Base-by-base conservation (phyloP, 2,329 filamentous ascomycete species). In the Fusarium camptoceras region DNA sequence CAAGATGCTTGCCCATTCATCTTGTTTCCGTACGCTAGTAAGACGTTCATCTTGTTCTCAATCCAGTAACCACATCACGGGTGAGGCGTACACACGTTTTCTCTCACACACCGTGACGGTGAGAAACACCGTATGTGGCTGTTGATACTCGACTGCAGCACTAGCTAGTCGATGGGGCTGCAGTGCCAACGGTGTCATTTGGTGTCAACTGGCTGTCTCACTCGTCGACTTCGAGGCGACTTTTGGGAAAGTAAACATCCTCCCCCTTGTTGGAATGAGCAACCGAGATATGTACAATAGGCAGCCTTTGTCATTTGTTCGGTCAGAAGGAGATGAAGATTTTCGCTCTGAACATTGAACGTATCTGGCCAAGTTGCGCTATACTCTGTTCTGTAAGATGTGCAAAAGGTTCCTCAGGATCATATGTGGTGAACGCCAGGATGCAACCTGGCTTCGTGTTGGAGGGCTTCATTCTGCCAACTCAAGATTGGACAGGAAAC, bases 381-480 rank as follows among this genome's bases (percentile, higher is more conserved):
- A 58, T 64, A 39, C 37, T 28, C 47, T 49, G 34, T 25, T 24
- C 47, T 49, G 28, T n/a, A 49, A 18, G 28, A 48, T 39, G 49
- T 66, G 25, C 55, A 37, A 51, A 55, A 55, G 55, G 37, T 66
- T 53, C 28, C 54, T 48, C 39, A 30, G 18, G 59, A 48, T 24
- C 16, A 42, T 42, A 31, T 43, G 43, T 49, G 43, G 24, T 27
- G 8, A 16, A 50, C 37, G 30, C 24, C 39, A 34, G 53, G 51
- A 60, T 34, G 44, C 34, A 55, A 42, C 49, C 39, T n/a, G 27
- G 44, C 22, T 47, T 37, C 48, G 42, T 43, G 43, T 59, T 58
- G 53, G 64, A 54, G 59, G 64, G 49, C 57, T 54, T 70, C 68
- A 70, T 70, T 39, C 67, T 61, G 31, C 50, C 20, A 31, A 46